Evolutionary conservation across 176 grass and related monocot species (phyloP).

Genomic region (Saccharum spontaneum): DNA sequence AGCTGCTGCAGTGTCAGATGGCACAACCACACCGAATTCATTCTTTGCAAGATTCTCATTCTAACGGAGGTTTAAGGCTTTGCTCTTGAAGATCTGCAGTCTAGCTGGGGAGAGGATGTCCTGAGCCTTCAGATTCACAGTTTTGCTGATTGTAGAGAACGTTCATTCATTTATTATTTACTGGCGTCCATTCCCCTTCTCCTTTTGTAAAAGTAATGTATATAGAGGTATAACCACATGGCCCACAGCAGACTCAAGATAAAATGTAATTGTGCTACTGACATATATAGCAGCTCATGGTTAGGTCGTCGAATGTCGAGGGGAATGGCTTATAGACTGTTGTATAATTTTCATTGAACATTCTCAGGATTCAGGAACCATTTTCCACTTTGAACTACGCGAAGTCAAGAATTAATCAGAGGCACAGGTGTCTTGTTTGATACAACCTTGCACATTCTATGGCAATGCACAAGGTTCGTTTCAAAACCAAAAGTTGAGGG

Average conservation of each 20-base stretch:
- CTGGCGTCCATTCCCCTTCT: slow-evolving; percentile 10
- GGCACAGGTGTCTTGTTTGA: background rate
- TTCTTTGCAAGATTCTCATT: slow-evolving; percentile 84
- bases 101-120: background rate
- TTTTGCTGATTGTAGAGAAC: slow-evolving; percentile 35
- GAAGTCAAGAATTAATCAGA: background rate
- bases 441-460: background rate
- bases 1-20: slow-evolving; percentile 53
- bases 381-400: background rate
- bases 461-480: background rate
- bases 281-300: background rate
- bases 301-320: background rate
- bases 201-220: slow-evolving; percentile 52
- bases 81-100: slow-evolving; percentile 46
- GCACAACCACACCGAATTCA: slow-evolving; percentile 49
- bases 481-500: background rate
- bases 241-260: background rate
- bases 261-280: background rate
- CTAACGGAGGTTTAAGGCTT: slow-evolving; percentile 9
- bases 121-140: slow-evolving; percentile 5
- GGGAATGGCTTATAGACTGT: background rate
- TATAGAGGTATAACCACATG: slow-evolving; percentile 20
- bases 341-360: slow-evolving; percentile 1
- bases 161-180: slow-evolving; percentile 51
- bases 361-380: background rate